Conservation (phyloP, 2,329 filamentous ascomycete species). For the Hypoxylon sp. region DNA sequence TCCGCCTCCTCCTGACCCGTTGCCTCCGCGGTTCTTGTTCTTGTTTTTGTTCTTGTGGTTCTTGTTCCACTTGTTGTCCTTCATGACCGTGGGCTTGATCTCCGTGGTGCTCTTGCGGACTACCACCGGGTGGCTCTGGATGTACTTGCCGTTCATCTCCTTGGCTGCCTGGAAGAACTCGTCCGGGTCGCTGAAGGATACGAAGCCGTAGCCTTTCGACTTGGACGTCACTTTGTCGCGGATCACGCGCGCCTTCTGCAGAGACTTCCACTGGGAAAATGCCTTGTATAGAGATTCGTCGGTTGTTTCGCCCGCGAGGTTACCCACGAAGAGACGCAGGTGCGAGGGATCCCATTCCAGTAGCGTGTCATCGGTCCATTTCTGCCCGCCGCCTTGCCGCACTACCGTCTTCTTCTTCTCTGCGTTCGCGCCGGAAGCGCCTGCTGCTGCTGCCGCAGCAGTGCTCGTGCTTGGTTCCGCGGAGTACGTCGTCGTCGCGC, state of each 20-base stretch:
- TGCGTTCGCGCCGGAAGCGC: constrained; percentile 62
- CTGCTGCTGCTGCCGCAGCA: constrained; percentile 55
- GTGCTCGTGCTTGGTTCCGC: constrained; percentile 57
- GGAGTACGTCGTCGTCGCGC: constrained; percentile 58
- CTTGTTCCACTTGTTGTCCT: constrained; percentile 62
- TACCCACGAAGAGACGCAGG: constrained; percentile 95
- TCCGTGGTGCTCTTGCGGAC: constrained; percentile 92
- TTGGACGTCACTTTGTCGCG: constrained; percentile 97
- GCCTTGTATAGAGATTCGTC: constrained; percentile 96
- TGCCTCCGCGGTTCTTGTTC: constrained; percentile 55
- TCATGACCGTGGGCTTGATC: constrained; percentile 82
- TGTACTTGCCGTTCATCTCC: constrained; percentile 99
- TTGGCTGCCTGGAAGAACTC: constrained; percentile 97
- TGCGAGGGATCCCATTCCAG: constrained; percentile 97
- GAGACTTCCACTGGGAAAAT: constrained; percentile 87
- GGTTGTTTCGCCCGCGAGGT: constrained; percentile 96
- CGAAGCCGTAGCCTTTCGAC: constrained; percentile 96
- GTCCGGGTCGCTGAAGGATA: constrained; percentile 94
- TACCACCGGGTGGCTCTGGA: constrained; percentile 93
- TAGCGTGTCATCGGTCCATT: constrained; percentile 89
- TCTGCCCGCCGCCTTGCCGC: constrained; percentile 89
- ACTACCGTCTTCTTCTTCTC: constrained; percentile 88
- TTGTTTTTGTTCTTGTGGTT: constrained; percentile 53
- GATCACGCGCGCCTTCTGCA: constrained; percentile 93
- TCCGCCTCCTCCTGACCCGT: constrained; percentile 47